Evolutionary conservation across 345 rosid species (phyloP), one percentile per base, ranked within the genome.

Genomic region (Clarkia xantiana): DNA sequence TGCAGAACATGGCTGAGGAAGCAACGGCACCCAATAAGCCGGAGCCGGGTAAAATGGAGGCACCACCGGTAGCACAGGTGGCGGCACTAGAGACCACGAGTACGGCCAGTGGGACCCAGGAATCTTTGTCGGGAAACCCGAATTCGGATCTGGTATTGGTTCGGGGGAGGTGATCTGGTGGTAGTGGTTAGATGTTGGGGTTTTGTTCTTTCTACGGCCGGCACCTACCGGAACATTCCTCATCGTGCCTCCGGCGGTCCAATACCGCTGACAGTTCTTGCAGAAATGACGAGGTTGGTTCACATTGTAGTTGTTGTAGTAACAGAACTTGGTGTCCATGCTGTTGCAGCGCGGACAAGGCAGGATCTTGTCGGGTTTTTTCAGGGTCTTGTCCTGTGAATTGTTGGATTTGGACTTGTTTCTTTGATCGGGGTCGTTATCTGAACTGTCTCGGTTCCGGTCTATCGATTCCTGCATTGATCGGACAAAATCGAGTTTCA

Each of bases 171-270:
- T 70, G 11, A 76, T 54, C 39, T 74, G 84, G 44, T 80, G 89
- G 60, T 59, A 78, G 3, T 48, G 25, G 48, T 78, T 78, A 46
- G 83, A 70, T 15, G 80, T 60, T 0, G 84, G 71, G 47, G 56
- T 83, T 83, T 87, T 87, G 70, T 77, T 87, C 77, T 81, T 87
- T 42, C 96, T 79, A 2, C 96, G 64, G 18, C 94, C 94, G 19
- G 96, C 96, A 53, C 96, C 96, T 49, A 83, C 80, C 0, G 89
- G 94, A 10, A 86, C 94, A 58, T 83, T 87, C 66, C 94, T 77
- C 94, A 87, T 79, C 0, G 90, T 79, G 51, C 96, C 96, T 54
- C 96, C 96, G 19, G 87, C 94, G 0, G 96, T 86, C 96, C 96
- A 86, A 62, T 86, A 86, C 56, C 96, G 81, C 64, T 86, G 96